Evolutionary conservation across 2,329 filamentous ascomycete genomes (phyloP), one percentile per base, ranked within the genome.

Genomic region (Fusarium cicatricum): DNA sequence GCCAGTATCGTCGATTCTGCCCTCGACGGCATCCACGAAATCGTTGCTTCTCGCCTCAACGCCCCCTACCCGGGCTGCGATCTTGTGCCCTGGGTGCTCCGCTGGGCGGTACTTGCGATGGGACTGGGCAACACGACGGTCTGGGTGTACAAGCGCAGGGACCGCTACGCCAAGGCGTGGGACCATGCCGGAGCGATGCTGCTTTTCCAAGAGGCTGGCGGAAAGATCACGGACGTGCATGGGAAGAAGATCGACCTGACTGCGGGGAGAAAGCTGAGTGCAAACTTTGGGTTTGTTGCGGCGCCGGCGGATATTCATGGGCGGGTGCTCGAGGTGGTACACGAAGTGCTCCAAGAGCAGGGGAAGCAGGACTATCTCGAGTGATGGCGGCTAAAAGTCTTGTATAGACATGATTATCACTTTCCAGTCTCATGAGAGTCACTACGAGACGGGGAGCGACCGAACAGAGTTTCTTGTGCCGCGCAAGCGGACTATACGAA

Each of bases 241-340:
- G 84, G 84, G 1, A 75, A 73, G 52, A 71, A 73, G 1, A 80
- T 86, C n/a, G 79, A 84, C 55, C 64, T 84, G 58, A 67, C 72
- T 2, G 77, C 72, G 0, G 83, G 83, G 1, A 75, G 84, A 49
- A 77, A 76, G 62, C 74, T 86, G 71, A 70, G 64, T 9, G 70
- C 60, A 4, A 86, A 86, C 68, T 83, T 78, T 66, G 83, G 84
- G 2, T 85, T 86, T 38, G 78, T 86, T 5, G 84, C 82, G 1
- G 82, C 83, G 2, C 79, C 82, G 8, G 70, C 57, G 15, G 68
- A 67, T 5, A 44, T 80, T 7, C 83, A 86, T 55, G 73, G 36
- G 0, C 47, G 60, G 2, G 79, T 86, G 2, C 64, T 85, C 51
- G 81, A 86, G 63, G 90, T 85, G 5, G 94, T 98, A 2, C 90